These are phyloP conservation scores for Triticum turgidum DNA, from an alignment of 176 grass and related monocot genomes.

Conservation along the genomic window DNA sequence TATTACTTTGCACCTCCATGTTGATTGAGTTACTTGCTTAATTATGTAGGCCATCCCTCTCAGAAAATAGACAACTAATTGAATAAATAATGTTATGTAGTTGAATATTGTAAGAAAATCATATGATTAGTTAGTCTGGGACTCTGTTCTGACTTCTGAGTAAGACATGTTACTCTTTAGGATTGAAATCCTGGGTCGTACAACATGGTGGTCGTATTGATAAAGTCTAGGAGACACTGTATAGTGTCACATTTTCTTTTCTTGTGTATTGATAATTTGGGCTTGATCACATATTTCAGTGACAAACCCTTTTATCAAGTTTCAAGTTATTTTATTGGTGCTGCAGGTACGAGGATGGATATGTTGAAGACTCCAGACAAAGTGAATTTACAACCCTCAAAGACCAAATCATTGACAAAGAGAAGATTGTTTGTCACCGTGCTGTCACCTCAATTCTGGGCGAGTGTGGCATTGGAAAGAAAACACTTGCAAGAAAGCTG, in stretches of 20 bases:
- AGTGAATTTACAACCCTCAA: conserved; percentile 40
- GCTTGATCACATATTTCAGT: neutral
- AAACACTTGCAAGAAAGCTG: conserved; percentile 39
- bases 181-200: neutral
- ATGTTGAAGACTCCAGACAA: conserved; percentile 32
- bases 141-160: neutral
- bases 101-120: neutral
- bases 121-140: neutral
- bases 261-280: neutral
- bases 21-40: neutral
- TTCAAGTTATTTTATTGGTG: neutral
- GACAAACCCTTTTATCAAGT: neutral
- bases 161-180: neutral
- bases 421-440: conserved; percentile 12
- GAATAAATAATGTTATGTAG: neutral
- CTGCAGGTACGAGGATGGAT: conserved; percentile 37
- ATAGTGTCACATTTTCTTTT: neutral
- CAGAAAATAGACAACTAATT: neutral
- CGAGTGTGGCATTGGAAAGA: conserved; percentile 43
- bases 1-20: neutral
- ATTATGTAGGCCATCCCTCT: neutral
- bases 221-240: neutral
- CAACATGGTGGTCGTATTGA: neutral
- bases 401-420: conserved; percentile 31
- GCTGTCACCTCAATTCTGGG: conserved; percentile 41